Conservation (phyloP, 2,329 filamentous ascomycete species). For the Pseudocercospora vitis region DNA sequence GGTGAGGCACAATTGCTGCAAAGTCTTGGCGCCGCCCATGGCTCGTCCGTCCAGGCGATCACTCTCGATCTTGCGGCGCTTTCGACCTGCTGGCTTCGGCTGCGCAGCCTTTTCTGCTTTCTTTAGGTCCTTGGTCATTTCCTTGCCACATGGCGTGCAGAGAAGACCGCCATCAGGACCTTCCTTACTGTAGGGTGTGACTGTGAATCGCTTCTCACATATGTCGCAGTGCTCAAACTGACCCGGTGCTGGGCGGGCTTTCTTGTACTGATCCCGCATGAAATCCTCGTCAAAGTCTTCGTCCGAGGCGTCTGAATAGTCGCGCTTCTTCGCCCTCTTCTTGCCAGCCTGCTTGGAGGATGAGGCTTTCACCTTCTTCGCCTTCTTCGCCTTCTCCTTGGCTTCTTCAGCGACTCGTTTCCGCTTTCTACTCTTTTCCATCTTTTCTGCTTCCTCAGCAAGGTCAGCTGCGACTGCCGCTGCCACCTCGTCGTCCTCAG, state of each 20-base stretch:
- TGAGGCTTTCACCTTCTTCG: conserved; percentile 48
- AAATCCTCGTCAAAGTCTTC: conserved; percentile 50
- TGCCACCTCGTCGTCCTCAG: conserved; percentile 35
- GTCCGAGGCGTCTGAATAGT: conserved; percentile 41
- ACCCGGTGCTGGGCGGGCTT: conserved; percentile 65
- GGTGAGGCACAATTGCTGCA: conserved; percentile 65
- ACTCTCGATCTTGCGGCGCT: conserved; percentile 76
- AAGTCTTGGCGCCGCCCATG: conserved; percentile 64
- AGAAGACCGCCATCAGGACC: conserved; percentile 83
- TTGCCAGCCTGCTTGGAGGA: conserved; percentile 42
- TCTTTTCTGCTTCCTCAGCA: conserved; percentile 18
- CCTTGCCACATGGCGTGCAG: conserved; percentile 77
- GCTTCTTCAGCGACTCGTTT: conserved; percentile 57
- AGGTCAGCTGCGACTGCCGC: conserved; percentile 43
- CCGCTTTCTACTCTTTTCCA: conserved; percentile 52
- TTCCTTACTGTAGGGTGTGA: conserved; percentile 82
- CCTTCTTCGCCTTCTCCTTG: conserved; percentile 42
- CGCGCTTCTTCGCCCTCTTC: conserved; percentile 11
- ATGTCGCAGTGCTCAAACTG: conserved; percentile 86
- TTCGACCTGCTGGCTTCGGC: conserved; percentile 58
- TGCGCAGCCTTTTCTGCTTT: conserved; percentile 58
- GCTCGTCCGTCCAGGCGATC: conserved; percentile 76
- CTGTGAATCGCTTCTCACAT: conserved; percentile 86
- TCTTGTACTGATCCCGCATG: conserved; percentile 55
- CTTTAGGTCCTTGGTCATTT: conserved; percentile 66